Percentiles rank a stretch among this genome's conserved stretches.
phyloP scores from a whole-genome alignment of 1,139 yeast species.

The Pneumocystis sp. region DNA sequence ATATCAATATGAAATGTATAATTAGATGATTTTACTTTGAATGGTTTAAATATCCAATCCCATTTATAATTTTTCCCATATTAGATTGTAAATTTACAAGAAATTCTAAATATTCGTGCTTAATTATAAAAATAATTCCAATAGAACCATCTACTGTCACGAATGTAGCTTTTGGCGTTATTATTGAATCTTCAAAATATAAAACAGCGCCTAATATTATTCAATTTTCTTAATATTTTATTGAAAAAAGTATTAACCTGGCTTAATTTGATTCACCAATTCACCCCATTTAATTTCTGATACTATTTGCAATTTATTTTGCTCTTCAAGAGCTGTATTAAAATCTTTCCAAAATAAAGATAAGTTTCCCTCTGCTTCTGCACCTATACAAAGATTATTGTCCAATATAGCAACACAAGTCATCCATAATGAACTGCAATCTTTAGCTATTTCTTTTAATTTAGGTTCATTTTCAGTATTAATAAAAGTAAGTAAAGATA shows the following conservation, averaged over 20 bases:
- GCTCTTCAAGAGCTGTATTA: conserved; percentile 5
- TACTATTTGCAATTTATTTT: conserved; percentile 10
- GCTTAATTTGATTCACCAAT: conserved; percentile 14
- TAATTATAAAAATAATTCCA: conserved; percentile 13
- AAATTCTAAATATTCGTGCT: conserved; percentile 10
- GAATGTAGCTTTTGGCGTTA: conserved; percentile 12
- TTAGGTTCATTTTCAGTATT: neutral
- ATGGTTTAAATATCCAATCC: conserved; percentile 13
- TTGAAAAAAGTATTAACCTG: conserved; percentile 5
- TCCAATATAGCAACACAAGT: conserved; percentile 14
- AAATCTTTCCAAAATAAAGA: conserved; percentile 9
- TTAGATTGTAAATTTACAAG: conserved; percentile 14
- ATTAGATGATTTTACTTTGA: neutral
- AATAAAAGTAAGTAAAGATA: conserved; percentile 7
- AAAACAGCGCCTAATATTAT: conserved; percentile 1
- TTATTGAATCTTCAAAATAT: neutral
- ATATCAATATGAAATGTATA: neutral
- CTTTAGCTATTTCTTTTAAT: conserved; percentile 14
- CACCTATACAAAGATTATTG: conserved; percentile 11
- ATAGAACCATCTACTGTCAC: conserved; percentile 18
- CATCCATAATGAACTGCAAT: conserved; percentile 17
- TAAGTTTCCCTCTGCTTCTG: conserved; percentile 17
- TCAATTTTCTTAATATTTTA: conserved; percentile 4
- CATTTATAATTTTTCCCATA: conserved; percentile 10
- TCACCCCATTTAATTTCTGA: conserved; percentile 15